Conservation (phyloP, 768 basidiomycete species). For the Macrolepiota fuliginosa region DNA sequence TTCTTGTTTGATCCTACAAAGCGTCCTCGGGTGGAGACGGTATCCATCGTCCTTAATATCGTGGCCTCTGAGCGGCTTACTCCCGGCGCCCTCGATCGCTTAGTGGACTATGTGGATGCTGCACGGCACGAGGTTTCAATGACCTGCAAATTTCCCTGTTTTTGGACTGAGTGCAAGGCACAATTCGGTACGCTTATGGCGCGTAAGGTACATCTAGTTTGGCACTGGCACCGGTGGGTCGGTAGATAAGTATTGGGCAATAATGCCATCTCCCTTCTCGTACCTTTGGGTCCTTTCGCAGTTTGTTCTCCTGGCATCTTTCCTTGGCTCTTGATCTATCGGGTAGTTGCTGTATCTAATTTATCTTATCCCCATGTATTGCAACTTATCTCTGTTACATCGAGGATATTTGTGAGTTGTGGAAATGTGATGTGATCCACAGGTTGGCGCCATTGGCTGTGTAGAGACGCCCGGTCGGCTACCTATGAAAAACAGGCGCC, state of each 20-base stretch:
- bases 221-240: neutral
- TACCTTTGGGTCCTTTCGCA: no score
- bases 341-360: no score
- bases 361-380: no score
- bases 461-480: no score
- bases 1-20: neutral
- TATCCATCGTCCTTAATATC: neutral
- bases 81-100: neutral
- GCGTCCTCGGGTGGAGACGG: conserved; percentile 1
- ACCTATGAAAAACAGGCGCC: no score
- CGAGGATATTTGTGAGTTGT: no score
- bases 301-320: no score
- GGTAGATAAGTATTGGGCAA: neutral
- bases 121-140: neutral
- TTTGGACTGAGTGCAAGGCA: neutral
- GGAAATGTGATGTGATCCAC: no score
- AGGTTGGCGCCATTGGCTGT: no score
- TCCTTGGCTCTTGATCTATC: no score
- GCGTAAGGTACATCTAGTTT: neutral
- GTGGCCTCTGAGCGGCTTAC: neutral
- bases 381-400: no score
- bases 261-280: no score
- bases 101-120: neutral
- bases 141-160: neutral
- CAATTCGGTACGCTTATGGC: neutral